Base-by-base conservation (phyloP, 2,329 filamentous ascomycete species). In the Reticulascus tulasneorum region DNA sequence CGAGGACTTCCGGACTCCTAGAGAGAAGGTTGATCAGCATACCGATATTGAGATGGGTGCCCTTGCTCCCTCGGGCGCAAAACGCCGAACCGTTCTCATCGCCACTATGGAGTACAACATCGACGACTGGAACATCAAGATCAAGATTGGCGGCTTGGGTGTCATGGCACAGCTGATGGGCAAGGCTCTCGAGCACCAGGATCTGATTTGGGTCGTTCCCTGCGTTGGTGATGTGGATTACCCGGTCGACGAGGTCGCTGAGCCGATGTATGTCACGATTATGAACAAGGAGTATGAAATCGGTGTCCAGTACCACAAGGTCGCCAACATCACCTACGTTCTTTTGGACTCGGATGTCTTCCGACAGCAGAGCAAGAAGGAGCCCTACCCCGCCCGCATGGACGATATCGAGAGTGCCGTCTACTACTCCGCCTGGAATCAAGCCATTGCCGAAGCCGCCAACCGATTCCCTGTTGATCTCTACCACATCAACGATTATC, bases 71-170 rank as follows among this genome's bases (percentile, higher is more conserved):
- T 41, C 38, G n/a, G 42, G 40, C 33, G 43, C 37, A 20, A 58
- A 64, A 18, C 52, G 64, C 29, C 63, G 74, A n/a, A 81, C 70
- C 13, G 73, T 82, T 3, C 65, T 84, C n/a, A 81, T 84, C 34
- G 80, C 78, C 8, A 84, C 80, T 6, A 83, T 84, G 77, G 80
- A 84, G 55, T 84, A 84, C 56, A 78, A 84, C 44, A 83, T 84
- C 41, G 76, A 80, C 36, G 80, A 84, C 52, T 84, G 80, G 76
- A 68, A 60, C 5, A 79, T 84, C 60, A 84, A 82, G 58, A 79
- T 84, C 59, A 84, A 84, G 59, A 84, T 84, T 28, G 80, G 80
- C 39, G 80, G 80, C 39, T 63, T 84, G 5, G 80, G 81, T 53
- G 79, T 83, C 42, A 84, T 84, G 79, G 79, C 80, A 20, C 76